Base-by-base conservation (phyloP, 768 basidiomycete genomes). In the Cantharellus cinnabarinus region DNA sequence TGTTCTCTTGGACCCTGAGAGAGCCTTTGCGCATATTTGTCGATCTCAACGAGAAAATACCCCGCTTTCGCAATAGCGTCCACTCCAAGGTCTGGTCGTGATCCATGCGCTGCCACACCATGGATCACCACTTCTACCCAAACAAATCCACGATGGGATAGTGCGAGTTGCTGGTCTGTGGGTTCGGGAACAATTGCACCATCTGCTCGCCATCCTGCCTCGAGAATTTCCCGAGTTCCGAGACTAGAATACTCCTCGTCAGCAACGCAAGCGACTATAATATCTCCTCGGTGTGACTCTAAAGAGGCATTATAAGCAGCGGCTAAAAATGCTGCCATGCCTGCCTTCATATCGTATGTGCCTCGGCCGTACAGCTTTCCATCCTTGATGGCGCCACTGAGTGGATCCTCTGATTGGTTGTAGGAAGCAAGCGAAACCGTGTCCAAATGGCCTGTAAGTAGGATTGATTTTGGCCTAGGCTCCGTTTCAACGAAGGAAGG, bases 171-270 rank as follows among this genome's bases (percentile, higher is more conserved):
- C 52, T 58, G 56, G 5, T 50, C 50, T 20, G 50, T 60, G 4
- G 62, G 62, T 41, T 63, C 62, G 2, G 61, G 61, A 48, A 63
- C 60, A 29, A 63, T 48, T 2, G 60, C 61, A 0, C 42, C 62
- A 35, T 63, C 60, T 14, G 60, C 59, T 3, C 53, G 54, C 35
- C 48, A 41, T 1, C 61, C 57, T 41, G 62, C 61, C 1, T 50
- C 58, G 50, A 57, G 44, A 2, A 54, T 41, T 56, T 63, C 41
- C 50, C 57, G 58, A 44, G 61, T 63, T 5, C 61, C 20, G 7
- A 59, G 35, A 4, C 61, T 58, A 2, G 61, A 54, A 15, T 42
- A 41, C 54, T 63, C 62, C 48, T 63, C 62, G 54, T 63, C 62
- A n/a, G 60, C 61, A n/a, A 62, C 61, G 5, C 53, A 57, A 3